Conservation (phyloP, 306 rosid genomes). For the Citrullus mucosospermus region DNA sequence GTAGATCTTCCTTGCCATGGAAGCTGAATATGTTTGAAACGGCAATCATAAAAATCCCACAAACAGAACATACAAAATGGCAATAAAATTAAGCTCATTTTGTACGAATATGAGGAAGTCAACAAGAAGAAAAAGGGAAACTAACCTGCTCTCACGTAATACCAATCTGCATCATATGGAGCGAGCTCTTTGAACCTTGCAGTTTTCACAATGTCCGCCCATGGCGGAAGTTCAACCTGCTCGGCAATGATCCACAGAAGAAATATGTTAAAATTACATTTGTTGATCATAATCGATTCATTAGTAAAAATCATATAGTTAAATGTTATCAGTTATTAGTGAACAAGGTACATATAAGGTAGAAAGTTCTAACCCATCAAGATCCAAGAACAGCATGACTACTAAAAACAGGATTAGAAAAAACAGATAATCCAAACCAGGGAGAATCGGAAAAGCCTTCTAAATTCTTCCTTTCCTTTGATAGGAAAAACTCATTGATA, state of each 20-base stretch:
- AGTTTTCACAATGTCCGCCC: slow-evolving; percentile 66
- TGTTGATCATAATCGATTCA: neutral
- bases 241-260: neutral
- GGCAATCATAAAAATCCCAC: neutral
- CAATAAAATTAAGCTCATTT: neutral
- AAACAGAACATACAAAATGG: neutral
- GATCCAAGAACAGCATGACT: neutral
- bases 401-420: neutral
- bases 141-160: slow-evolving; percentile 52
- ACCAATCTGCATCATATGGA: slow-evolving; percentile 77
- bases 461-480: neutral
- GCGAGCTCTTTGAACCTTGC: slow-evolving; percentile 60
- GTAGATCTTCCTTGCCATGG: slow-evolving; percentile 73
- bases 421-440: neutral
- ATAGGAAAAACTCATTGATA: neutral
- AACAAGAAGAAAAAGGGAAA: neutral
- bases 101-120: neutral
- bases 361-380: neutral
- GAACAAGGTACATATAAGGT: neutral
- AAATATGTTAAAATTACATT: neutral
- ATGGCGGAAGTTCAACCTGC: slow-evolving; percentile 71
- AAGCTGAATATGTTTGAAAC: slow-evolving; percentile 17
- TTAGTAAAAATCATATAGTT: neutral
- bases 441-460: neutral
- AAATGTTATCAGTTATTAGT: neutral